These are phyloP conservation scores for Colletotrichum tanaceti DNA, from an alignment of 2,329 filamentous ascomycete species.

Conservation along the genomic window DNA sequence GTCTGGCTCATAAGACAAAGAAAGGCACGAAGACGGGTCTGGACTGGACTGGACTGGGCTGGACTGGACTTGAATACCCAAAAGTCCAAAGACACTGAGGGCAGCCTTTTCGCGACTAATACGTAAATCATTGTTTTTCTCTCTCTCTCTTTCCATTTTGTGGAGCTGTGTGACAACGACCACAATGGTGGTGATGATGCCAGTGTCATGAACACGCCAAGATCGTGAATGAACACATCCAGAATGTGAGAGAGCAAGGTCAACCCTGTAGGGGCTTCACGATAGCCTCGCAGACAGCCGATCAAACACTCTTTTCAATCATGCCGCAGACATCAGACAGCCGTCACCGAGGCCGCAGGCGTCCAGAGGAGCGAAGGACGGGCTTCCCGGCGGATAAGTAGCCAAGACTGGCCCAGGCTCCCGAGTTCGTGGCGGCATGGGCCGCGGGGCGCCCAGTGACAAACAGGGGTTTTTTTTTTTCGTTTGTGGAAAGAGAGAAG, in stretches of 20 bases:
- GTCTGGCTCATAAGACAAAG: slow-evolving; percentile 7
- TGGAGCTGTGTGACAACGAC: not conserved
- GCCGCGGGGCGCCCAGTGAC: slow-evolving; percentile 7
- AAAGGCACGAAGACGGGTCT: slow-evolving; percentile 7
- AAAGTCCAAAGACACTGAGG: slow-evolving; percentile 29
- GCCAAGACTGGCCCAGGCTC: slow-evolving; percentile 27
- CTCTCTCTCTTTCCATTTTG: too few species aligned
- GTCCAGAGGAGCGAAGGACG: slow-evolving; percentile 2
- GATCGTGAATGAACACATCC: too few species aligned
- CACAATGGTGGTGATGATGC: too few species aligned
- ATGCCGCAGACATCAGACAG: not conserved
- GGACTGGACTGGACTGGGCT: not conserved
- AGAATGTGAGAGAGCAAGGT: too few species aligned
- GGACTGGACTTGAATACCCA: not conserved
- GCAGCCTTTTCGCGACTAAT: slow-evolving; percentile 24
- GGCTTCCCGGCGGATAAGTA: slow-evolving; percentile 3
- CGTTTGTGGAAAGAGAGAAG: too few species aligned
- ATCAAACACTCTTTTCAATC: not conserved
- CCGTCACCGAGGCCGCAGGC: not conserved
- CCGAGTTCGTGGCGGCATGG: slow-evolving; percentile 21
- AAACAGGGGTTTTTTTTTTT: slow-evolving; percentile 13
- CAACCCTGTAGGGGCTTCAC: not conserved
- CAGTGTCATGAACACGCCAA: too few species aligned
- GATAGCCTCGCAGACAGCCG: not conserved
- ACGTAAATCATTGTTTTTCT: slow-evolving; percentile 14